Evolutionary conservation across 148 eudicot species (phyloP).

Genomic region (Camellia granthamiana): DNA sequence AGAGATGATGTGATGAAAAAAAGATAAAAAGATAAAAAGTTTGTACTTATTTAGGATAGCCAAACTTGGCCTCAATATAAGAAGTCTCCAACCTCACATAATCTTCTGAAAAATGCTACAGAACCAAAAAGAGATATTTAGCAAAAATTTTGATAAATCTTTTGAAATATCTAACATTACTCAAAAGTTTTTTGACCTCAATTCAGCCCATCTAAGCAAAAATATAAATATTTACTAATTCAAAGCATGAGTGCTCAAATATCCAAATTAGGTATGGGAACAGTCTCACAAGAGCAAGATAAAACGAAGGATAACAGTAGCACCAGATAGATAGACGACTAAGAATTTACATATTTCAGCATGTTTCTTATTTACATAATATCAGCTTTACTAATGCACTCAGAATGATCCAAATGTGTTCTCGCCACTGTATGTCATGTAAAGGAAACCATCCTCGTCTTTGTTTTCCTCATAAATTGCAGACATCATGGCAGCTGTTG

Average conservation of each 20-base stretch:
- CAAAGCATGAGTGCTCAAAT: background rate
- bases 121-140: no score
- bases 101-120: no score
- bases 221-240: background rate
- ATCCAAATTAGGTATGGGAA: background rate
- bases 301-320: background rate
- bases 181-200: no score
- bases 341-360: constrained; percentile 33
- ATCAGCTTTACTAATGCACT: constrained; percentile 16
- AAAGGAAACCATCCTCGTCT: constrained; percentile 91
- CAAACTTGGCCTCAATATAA: no score
- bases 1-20: no score
- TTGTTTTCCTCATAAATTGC: constrained; percentile 89
- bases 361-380: constrained; percentile 39
- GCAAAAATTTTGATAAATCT: no score
- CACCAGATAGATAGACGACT: background rate
- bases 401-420: constrained; percentile 68
- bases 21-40: no score
- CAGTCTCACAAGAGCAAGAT: background rate
- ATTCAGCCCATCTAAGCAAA: background rate
- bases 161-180: no score
- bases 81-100: no score
- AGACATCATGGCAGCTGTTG: constrained; percentile 87
- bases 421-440: constrained; percentile 97
- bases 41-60: no score